phyloP scores from a whole-genome alignment of 495 filamentous ascomycete species.

The Hyaloscypha hepaticicola region DNA sequence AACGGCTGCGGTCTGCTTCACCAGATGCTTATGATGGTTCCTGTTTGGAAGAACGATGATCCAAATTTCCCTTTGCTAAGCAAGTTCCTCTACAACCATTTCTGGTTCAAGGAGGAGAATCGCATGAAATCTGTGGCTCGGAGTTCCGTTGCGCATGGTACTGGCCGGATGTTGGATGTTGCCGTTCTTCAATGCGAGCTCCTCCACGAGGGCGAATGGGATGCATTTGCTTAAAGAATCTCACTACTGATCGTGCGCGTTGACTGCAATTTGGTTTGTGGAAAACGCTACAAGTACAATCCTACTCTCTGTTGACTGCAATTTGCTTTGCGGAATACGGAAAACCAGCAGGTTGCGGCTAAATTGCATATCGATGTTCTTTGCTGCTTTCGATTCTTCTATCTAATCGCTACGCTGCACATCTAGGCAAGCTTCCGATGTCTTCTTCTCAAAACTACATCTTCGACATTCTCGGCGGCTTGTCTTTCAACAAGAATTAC shows the following conservation, averaged over 20 bases:
- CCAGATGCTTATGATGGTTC: conserved; percentile 25
- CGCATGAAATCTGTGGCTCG: conserved; percentile 12
- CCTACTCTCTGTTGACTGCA: background rate
- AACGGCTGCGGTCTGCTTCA: conserved; percentile 18
- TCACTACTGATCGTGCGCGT: background rate
- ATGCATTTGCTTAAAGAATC: conserved; percentile 1
- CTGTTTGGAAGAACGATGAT: conserved; percentile 21
- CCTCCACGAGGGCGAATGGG: conserved; percentile 11
- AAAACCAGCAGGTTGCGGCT: background rate
- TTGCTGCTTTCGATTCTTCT: background rate
- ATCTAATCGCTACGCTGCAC: background rate
- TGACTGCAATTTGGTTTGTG: background rate
- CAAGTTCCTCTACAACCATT: conserved; percentile 22
- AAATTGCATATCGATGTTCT: background rate
- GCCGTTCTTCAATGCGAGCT: conserved; percentile 21
- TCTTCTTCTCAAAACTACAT: background rate
- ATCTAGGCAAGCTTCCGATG: background rate
- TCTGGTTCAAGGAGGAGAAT: conserved; percentile 24
- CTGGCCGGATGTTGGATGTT: conserved; percentile 18
- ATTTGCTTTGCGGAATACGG: background rate
- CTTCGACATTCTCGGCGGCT: background rate
- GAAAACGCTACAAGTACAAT: background rate
- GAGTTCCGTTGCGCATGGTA: background rate
- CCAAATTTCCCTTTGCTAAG: conserved; percentile 15
- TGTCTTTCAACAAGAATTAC: background rate